Base-by-base conservation (phyloP, 306 rosid species). In the Gynostemma pentaphyllum region DNA sequence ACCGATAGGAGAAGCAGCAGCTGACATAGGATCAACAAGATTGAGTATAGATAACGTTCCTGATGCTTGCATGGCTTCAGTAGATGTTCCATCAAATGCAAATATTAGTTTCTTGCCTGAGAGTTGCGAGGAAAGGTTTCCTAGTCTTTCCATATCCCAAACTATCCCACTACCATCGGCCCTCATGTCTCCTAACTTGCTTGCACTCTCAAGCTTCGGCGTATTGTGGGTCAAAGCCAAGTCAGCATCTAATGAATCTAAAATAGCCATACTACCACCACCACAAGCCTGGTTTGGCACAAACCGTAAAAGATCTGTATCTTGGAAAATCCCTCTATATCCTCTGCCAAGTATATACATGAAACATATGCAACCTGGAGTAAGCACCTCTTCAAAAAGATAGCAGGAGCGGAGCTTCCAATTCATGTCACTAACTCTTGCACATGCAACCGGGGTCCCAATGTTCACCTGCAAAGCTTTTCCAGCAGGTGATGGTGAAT, bases 1-100 rank as follows among this genome's bases (percentile, higher is more conserved):
- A 76, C 99, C 99, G 73, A 94, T 94, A 41, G 99, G 99, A 75
- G 99, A 94, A 55, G 99, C 99, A 72, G 99, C 97, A 30, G 97
- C 97, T 47, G 99, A 94, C 86, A 83, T 71, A 54, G 99, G 99
- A 86, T 94, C 99, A 70, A 94, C 97, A 75, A 94, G 73, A 81
- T 94, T 94, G 72, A 94, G 87, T 89, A 94, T 84, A 68, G 94
- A 87, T 74, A 88, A 77, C 62, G 80, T 79, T 68, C 97, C 95
- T 0, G 99, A 79, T 42, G 86, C 87, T 70, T 77, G 84, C 71
- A 81, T 59, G 40, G 82, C 78, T 77, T 94, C 99, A 0, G 91
- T 72, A 66, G 86, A 82, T 59, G 95, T 94, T 71, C 95, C 99
- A 72, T 94, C 99, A 75, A 94, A 94, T 41, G 99, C 97, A 80